Conservation (phyloP, 768 basidiomycete species). For the Porpolomopsis calyptriformis region DNA sequence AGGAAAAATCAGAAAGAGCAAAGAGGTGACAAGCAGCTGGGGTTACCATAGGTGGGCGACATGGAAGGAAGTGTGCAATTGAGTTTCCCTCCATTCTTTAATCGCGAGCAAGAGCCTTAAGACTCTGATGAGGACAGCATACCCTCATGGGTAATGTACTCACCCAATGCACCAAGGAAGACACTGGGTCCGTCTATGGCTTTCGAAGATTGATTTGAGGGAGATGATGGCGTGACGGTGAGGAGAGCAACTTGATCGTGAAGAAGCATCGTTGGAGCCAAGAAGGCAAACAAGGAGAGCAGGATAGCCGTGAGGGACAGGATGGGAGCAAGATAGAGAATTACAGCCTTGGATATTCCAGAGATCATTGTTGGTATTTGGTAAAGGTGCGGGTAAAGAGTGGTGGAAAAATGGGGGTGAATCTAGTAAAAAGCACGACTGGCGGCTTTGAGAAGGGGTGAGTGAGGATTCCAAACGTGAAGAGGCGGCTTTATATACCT, state of each 20-base stretch:
- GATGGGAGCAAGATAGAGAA: constrained; percentile 57
- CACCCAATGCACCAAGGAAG: constrained; percentile 58
- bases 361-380: constrained; percentile 43
- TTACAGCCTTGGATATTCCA: constrained; percentile 56
- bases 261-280: constrained; percentile 55
- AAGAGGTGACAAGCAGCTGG: neutral
- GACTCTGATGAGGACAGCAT: constrained; percentile 7
- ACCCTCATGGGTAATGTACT: constrained; percentile 5
- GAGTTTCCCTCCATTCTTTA: constrained; percentile 35
- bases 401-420: neutral
- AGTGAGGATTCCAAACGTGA: neutral
- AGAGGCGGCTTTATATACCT: neutral
- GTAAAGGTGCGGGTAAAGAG: neutral
- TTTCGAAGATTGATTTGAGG: constrained; percentile 21
- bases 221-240: constrained; percentile 47
- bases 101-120: constrained; percentile 58
- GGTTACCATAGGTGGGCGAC: constrained; percentile 50
- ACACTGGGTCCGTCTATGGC: constrained; percentile 53
- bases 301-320: constrained; percentile 56
- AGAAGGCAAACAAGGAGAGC: constrained; percentile 53
- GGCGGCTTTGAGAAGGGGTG: neutral
- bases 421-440: neutral
- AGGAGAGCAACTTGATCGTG: constrained; percentile 55
- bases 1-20: neutral
- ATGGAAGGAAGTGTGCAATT: constrained; percentile 48